These are phyloP conservation scores for Yarrowia divulgata DNA, from an alignment of 805 yeast genomes.

Conservation along the genomic window DNA sequence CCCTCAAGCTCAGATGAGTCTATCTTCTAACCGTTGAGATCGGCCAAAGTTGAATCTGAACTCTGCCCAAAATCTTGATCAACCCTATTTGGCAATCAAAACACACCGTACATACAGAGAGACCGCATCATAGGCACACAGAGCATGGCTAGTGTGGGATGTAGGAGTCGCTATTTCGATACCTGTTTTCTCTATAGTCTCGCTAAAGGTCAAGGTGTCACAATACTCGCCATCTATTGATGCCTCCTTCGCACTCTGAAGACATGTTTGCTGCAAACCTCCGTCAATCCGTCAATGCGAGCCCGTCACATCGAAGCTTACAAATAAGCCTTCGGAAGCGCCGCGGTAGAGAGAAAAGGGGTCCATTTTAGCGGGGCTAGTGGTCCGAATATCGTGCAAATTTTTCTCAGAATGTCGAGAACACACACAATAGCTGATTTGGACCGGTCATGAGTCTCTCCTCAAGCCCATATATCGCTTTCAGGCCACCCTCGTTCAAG, in stretches of 20 bases:
- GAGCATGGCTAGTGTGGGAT: too few relatives aligned
- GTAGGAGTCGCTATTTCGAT: too few relatives aligned
- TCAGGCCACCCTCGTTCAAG: background rate
- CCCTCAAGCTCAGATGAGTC: too few relatives aligned
- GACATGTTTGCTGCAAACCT: conserved; percentile 21
- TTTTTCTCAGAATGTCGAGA: too few relatives aligned
- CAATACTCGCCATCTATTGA: too few relatives aligned
- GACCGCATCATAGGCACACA: too few relatives aligned
- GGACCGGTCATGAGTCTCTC: too few relatives aligned
- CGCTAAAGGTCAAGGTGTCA: too few relatives aligned
- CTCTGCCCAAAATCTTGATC: conserved; percentile 1
- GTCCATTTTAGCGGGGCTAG: background rate
- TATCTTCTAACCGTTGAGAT: background rate
- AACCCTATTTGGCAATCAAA: background rate
- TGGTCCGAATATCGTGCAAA: too few relatives aligned
- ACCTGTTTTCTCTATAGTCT: too few relatives aligned
- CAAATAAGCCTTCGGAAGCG: conserved; percentile 1
- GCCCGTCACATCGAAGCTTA: background rate
- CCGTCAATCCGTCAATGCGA: conserved; percentile 17
- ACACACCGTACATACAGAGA: background rate
- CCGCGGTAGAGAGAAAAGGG: conserved; percentile 10
- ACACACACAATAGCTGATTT: too few relatives aligned
- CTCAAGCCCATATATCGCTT: background rate
- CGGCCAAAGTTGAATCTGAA: background rate
- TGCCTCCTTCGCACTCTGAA: background rate